A percentile compares a stretch with the other conserved stretches of the same genome.
Conservation (phyloP, 306 rosid species). For the Rosa persica region DNA sequence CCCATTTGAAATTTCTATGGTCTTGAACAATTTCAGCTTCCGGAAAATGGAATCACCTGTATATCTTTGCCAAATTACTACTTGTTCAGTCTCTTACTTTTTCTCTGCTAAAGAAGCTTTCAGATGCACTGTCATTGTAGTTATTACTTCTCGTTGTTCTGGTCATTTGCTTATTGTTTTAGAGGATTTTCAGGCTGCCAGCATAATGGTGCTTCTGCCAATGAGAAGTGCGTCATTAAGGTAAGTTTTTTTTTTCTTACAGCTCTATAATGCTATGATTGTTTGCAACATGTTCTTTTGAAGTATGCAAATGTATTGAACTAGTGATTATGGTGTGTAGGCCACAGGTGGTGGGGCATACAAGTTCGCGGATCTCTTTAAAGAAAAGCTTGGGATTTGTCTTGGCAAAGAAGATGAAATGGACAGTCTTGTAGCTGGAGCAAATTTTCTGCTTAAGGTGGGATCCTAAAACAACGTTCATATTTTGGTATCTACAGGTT, state of each 20-base stretch:
- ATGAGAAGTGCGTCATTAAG: constrained; percentile 53
- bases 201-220: constrained; percentile 45
- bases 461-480: constrained; percentile 30
- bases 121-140: neutral
- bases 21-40: neutral
- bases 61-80: neutral
- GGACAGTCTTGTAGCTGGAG: constrained; percentile 96
- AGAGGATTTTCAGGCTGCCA: constrained; percentile 53
- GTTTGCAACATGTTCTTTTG: constrained; percentile 30
- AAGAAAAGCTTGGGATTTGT: constrained; percentile 68
- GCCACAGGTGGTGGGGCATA: constrained; percentile 98
- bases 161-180: constrained; percentile 40
- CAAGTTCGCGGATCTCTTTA: constrained; percentile 74
- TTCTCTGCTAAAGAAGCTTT: constrained; percentile 13
- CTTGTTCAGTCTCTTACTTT: neutral
- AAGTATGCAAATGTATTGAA: constrained; percentile 32
- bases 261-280: constrained; percentile 8
- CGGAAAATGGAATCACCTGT: neutral
- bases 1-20: neutral
- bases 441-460: constrained; percentile 95
- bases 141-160: constrained; percentile 21
- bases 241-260: constrained; percentile 29
- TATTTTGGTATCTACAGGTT: constrained; percentile 21
- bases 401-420: constrained; percentile 96
- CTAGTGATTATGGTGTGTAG: constrained; percentile 47